Evolutionary conservation across 345 rosid species (phyloP).

Genomic region (Mallotus nudiflorus): DNA sequence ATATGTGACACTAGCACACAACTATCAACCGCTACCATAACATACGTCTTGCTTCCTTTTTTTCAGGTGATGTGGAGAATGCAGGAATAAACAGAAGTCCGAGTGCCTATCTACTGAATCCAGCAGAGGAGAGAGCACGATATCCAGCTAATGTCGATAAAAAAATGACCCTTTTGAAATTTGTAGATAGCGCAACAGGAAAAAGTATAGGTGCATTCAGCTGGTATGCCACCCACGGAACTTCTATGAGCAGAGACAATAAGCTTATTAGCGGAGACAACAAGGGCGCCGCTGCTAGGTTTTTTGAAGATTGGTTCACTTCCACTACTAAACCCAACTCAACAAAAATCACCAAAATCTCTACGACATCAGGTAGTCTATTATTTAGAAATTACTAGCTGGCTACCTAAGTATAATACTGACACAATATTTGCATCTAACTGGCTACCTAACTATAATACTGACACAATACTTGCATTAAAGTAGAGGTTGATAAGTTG

Average conservation of each 20-base stretch:
- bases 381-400: not conserved
- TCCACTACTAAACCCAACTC: constrained; percentile 21
- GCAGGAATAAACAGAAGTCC: constrained; percentile 64
- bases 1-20: not conserved
- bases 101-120: constrained; percentile 53
- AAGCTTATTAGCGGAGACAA: constrained; percentile 62
- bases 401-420: not conserved
- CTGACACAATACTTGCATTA: not conserved
- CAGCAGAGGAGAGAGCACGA: constrained; percentile 46
- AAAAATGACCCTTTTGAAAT: constrained; percentile 54
- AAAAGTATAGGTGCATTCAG: constrained; percentile 50
- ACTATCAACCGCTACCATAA: not conserved
- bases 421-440: too few species aligned
- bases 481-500: constrained; percentile 17
- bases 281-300: constrained; percentile 65
- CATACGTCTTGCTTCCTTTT: not conserved
- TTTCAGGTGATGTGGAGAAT: constrained; percentile 44
- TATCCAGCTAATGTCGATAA: constrained; percentile 46
- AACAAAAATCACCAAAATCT: not conserved
- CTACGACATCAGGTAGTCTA: constrained; percentile 2
- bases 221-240: constrained; percentile 65
- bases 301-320: constrained; percentile 56
- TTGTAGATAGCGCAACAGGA: constrained; percentile 27
- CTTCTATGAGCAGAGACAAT: constrained; percentile 61
- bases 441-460: not conserved